Percentiles rank a stretch among this genome's conserved stretches.
Conservation (phyloP, 768 basidiomycete species). For the Pisolithus marmoratus region DNA sequence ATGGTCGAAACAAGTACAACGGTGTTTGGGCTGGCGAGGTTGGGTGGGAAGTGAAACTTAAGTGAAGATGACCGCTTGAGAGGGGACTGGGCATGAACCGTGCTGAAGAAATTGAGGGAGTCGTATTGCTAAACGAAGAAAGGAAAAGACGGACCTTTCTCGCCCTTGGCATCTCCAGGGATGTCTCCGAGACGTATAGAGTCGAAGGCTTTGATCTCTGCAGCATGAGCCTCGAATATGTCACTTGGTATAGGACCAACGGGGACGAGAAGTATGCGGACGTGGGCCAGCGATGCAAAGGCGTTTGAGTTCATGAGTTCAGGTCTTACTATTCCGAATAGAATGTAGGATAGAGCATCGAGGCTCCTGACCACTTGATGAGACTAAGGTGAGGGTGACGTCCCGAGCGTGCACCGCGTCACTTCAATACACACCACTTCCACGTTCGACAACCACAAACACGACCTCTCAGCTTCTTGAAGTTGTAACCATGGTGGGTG, state of each 20-base stretch:
- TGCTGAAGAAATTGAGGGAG: slow-evolving; percentile 35
- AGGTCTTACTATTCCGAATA: neutral
- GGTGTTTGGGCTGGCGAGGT: slow-evolving; percentile 61
- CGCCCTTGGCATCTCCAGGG: slow-evolving; percentile 71
- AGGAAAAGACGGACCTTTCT: slow-evolving; percentile 48
- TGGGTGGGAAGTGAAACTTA: slow-evolving; percentile 73
- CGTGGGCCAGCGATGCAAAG: slow-evolving; percentile 80
- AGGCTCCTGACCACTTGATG: neutral
- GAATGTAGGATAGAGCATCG: neutral
- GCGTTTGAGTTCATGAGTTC: slow-evolving; percentile 58
- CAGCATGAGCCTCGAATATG: slow-evolving; percentile 70
- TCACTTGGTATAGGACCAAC: slow-evolving; percentile 67
- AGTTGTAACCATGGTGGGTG: slow-evolving; percentile 21
- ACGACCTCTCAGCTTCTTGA: neutral
- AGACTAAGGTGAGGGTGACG: neutral
- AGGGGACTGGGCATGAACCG: slow-evolving; percentile 78
- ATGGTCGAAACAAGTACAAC: slow-evolving; percentile 70
- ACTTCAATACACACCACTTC: neutral
- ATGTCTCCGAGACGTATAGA: slow-evolving; percentile 77
- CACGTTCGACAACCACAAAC: neutral
- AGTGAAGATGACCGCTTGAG: slow-evolving; percentile 75
- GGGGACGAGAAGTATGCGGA: slow-evolving; percentile 81
- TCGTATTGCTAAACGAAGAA: neutral
- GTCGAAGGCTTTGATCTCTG: slow-evolving; percentile 69
- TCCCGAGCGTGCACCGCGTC: neutral